Conservation (phyloP, 352 stramenopile genomes). For the Phytophthora megakarya region DNA sequence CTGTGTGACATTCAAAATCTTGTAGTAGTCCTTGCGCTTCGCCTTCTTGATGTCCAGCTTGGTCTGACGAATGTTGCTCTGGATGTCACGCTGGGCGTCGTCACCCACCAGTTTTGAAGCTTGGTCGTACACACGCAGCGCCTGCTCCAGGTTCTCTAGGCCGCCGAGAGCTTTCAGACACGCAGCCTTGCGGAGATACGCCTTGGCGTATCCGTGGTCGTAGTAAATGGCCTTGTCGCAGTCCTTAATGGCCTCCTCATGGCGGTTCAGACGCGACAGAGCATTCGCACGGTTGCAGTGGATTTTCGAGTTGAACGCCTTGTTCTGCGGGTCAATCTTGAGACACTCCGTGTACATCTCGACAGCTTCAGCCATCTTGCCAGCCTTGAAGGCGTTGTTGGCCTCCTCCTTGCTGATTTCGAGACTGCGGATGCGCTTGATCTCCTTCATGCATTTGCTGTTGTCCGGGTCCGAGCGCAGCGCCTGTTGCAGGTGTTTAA, state of each 20-base stretch:
- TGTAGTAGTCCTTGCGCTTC: conserved; percentile 97
- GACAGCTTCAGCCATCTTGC: conserved; percentile 81
- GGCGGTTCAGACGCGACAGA: conserved; percentile 77
- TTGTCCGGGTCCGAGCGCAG: conserved; percentile 92
- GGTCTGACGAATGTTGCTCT: conserved; percentile 84
- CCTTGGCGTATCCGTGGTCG: conserved; percentile 92
- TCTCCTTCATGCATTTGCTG: conserved; percentile 83
- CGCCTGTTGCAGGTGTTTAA: conserved; percentile 93
- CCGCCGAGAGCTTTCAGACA: conserved; percentile 79
- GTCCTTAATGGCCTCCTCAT: conserved; percentile 90
- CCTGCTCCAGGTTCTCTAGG: conserved; percentile 90
- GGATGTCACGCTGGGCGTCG: conserved; percentile 82
- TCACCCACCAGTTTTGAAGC: conserved; percentile 86
- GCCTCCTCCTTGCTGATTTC: conserved; percentile 90
- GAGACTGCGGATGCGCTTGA: conserved; percentile 86
- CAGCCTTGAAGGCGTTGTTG: conserved; percentile 90
- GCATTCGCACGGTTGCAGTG: conserved; percentile 93
- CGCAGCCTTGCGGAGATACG: conserved; percentile 82
- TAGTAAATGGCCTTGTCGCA: conserved; percentile 91
- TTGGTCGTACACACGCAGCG: conserved; percentile 90
- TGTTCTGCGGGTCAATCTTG: conserved; percentile 89
- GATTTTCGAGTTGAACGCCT: conserved; percentile 93
- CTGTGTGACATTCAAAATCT: conserved; percentile 86
- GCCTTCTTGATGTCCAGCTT: conserved; percentile 94
- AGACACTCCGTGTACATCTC: conserved; percentile 90